Base-by-base conservation (phyloP, 2,329 filamentous ascomycete genomes). In the Cercospora brassicicola region DNA sequence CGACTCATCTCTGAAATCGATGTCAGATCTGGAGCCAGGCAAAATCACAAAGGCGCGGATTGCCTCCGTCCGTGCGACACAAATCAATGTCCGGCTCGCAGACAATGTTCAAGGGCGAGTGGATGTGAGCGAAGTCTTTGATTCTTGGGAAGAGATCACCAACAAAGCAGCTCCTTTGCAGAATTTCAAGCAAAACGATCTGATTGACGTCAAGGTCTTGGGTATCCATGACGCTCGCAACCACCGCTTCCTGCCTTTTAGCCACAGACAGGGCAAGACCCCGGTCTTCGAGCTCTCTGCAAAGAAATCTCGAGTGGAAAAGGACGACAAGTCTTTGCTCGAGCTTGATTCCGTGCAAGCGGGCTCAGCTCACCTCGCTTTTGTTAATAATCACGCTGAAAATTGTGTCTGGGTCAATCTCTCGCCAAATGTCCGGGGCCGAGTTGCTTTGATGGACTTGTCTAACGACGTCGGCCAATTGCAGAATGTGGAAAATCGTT, bases 41-140 rank as follows among this genome's bases (percentile, higher is more conserved):
- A 90, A 86, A 72, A 78, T 91, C 57, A 89, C 89, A 7, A 93
- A 91, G 76, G 94, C 91, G 45, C 90, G 86, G 73, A 87, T 99
- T 55, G 87, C 87, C n/a, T 92, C 92, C 0, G 83, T 97, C 76
- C 97, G 96, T 80, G 90, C 90, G 59, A 97, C 94, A 0, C 95
- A 99, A 78, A 83, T 98, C 65, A 98, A 98, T 73, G 93, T 99
- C 5, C 88, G 91, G 72, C 85, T 98, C 61, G 90, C 92, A 53
- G 92, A 96, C 76, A 93, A 93, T 71, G 85, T 96, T 8, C 92
- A 96, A 77, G 95, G 94, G n/a, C 92, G 95, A 18, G 89, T 99
- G 68, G 94, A 97, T 76, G 88, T 95, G 5, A 96, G 95, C 0
- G 93, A 98, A 78, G 82, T 94, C 11, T 99, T 96, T 78, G 91